Percentiles rank a stretch among this genome's conserved stretches.
phyloP scores from a whole-genome alignment of 495 filamentous ascomycete species.

The Daldinia decipiens region DNA sequence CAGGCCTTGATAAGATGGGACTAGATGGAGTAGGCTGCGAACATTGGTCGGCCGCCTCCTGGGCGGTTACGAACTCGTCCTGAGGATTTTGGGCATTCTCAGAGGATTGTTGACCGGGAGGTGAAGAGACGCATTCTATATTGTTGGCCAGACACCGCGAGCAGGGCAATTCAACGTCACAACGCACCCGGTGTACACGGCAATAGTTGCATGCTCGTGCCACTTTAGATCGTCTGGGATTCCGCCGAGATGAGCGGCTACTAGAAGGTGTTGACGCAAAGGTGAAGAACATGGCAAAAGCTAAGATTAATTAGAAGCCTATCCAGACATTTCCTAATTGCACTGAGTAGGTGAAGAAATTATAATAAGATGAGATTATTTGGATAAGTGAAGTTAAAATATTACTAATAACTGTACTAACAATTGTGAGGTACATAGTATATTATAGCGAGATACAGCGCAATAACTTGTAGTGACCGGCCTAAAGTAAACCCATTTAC shows the following conservation, averaged over 20 bases:
- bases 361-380: neutral
- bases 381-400: neutral
- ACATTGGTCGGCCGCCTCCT: neutral
- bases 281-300: conserved; percentile 16
- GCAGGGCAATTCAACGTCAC: conserved; percentile 45
- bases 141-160: conserved; percentile 45
- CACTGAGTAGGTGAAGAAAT: neutral
- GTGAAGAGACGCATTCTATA: conserved; percentile 36
- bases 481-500: neutral
- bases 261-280: conserved; percentile 12
- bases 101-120: conserved; percentile 4
- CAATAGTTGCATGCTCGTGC: conserved; percentile 48
- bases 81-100: conserved; percentile 12
- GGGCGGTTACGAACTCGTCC: conserved; percentile 1
- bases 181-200: conserved; percentile 48
- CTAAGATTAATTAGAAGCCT: neutral
- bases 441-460: neutral
- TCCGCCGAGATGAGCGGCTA: conserved; percentile 3
- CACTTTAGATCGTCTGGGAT: conserved; percentile 44
- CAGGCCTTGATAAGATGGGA: conserved; percentile 19
- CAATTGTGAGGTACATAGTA: neutral
- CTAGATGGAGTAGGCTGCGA: conserved; percentile 11
- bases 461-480: neutral
- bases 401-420: neutral
- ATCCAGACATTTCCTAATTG: neutral